Evolutionary conservation across 2,329 filamentous ascomycete species (phyloP), one percentile per base, ranked within the genome.

Genomic region (Verticillium nubilum): DNA sequence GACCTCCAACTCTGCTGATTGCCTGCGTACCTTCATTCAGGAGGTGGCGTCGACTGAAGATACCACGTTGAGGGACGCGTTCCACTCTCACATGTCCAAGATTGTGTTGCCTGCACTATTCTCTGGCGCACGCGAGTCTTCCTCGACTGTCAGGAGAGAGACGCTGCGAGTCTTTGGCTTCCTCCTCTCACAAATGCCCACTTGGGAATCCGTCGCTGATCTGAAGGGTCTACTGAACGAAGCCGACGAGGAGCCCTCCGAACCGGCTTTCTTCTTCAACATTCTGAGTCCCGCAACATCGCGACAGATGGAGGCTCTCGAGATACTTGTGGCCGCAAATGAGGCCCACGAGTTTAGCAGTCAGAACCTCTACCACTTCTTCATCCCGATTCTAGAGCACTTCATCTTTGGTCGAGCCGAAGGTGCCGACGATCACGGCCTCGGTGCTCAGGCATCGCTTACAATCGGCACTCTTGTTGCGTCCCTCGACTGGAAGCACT

Each of bases 351-450:
- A 85, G 55, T 78, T 99, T 61, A 83, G 83, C 62, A 90, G 91
- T 67, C 86, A 86, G 57, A 96, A 96, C 67, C 81, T 96, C 63
- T 87, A 88, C 60, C 88, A 94, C 19, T 90, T 97, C 68, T 91
- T 98, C 69, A 85, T 99, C 47, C 96, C 95, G 0, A 80, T 99
- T 23, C 80, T 98, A 10, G 95, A 99, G 70, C 93, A 97, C 70
- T 98, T 97, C 69, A 88, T 97, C 26, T 94, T 97, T 69, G 89
- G 92, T 60, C 86, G 89, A 61, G 85, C 84, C 4, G 90, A 92
- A 54, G 80, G 82, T 9, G 79, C 72, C 25, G 92, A 97, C 70
- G 92, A 92, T 35, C 90, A 96, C 66, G 94, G 92, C 56, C 80
- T 98, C 58, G 88, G 92, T 56, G 92, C 92, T 17, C 92, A 97